Evolutionary conservation across 208 protist species (phyloP), one percentile per base, ranked within the genome.

Genomic region (Leishmania martiniquensis): DNA sequence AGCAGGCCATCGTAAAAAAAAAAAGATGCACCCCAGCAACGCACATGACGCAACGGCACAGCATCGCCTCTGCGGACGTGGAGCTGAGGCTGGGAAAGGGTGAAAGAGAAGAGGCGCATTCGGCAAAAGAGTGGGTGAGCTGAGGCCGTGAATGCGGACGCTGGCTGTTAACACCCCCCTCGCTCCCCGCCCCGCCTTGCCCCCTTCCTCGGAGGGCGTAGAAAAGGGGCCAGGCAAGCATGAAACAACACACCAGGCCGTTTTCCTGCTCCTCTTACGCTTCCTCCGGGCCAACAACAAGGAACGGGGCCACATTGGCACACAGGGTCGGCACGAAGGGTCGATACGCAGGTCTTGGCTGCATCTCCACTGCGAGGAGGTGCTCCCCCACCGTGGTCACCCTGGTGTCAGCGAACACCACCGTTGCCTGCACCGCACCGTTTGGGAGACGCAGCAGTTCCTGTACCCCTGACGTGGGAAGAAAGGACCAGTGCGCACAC

Each of bases 311-410:
- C 37, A 96, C 66, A 54, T 89, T 82, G 25, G 76, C 74, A 69
- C 85, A 91, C 6, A 93, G 80, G 2, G 82, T 73, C 34, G 92
- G 83, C 32, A 96, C 75, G 83, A 96, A 94, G 29, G 89, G 80
- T 22, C 68, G 82, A 75, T 91, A 96, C 20, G 78, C 74, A 1
- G 74, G 71, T 45, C 76, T 65, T 32, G 88, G 81, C 37, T 75
- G 74, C 59, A 90, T 76, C 81, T 96, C 87, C 39, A 88, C 85
- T n/a, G 84, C 88, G 51, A 96, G 69, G 44, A 93, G 85, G 67
- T 94, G 86, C 82, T 96, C 89, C 13, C 92, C 92, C 25, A 75
- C 82, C 37, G 85, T 72, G 29, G 80, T 60, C 29, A 91, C 84
- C 12, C 60, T 76, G 13, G 88, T 52, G 45, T 94, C 80, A 9